Conservation (phyloP, 2,329 filamentous ascomycete genomes). For the Aspergillus hortae region DNA sequence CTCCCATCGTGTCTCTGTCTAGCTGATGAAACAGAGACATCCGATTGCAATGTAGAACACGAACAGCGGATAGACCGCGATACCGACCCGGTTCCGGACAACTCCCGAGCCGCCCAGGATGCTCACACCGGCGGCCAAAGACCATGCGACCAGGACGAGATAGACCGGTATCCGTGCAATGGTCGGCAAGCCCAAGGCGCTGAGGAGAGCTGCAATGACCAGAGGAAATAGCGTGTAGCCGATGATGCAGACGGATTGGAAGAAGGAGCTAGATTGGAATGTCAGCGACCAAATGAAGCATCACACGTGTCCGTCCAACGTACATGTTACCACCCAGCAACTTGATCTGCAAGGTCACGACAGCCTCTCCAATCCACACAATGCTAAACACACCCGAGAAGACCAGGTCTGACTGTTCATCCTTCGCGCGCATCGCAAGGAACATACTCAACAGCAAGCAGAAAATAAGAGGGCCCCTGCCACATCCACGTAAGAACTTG, state of each 20-base stretch:
- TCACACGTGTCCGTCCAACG: slow-evolving; percentile 40
- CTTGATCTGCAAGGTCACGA: slow-evolving; percentile 98
- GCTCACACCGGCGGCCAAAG: slow-evolving; percentile 89
- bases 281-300: slow-evolving; percentile 16
- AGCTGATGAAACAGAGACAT: slow-evolving; percentile 96
- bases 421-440: slow-evolving; percentile 74
- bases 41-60: slow-evolving; percentile 93
- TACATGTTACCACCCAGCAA: slow-evolving; percentile 95
- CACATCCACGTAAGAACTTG: slow-evolving; percentile 1
- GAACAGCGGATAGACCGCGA: slow-evolving; percentile 91
- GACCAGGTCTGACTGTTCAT: slow-evolving; percentile 78
- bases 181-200: slow-evolving; percentile 72
- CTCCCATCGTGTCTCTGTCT: slow-evolving; percentile 22
- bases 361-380: slow-evolving; percentile 93
- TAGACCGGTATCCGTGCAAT: slow-evolving; percentile 89
- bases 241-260: slow-evolving; percentile 96
- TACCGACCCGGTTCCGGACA: slow-evolving; percentile 86
- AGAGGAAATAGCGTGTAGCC: slow-evolving; percentile 97
- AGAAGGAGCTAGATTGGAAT: slow-evolving; percentile 71
- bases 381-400: slow-evolving; percentile 96
- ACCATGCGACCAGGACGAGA: slow-evolving; percentile 83
- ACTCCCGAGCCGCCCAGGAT: slow-evolving; percentile 95
- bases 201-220: slow-evolving; percentile 86
- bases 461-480: slow-evolving; percentile 88
- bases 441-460: slow-evolving; percentile 84